Percentiles rank a stretch among this genome's conserved stretches.
phyloP scores from a whole-genome alignment of 208 protist genomes.

The Tetramitus jugosus region DNA sequence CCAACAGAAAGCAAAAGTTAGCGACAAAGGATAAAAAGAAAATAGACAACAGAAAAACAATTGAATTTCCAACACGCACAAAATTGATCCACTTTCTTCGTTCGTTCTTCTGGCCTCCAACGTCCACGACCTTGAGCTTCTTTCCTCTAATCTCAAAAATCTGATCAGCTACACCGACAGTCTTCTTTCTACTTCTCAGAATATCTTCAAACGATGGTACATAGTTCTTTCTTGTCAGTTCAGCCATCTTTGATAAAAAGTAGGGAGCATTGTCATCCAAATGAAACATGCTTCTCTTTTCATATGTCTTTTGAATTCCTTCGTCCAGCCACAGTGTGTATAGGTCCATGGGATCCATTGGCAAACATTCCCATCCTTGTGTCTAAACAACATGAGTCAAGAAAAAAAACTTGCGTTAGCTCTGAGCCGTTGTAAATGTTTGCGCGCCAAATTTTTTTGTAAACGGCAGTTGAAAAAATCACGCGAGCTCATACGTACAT shows the following conservation, averaged over 20 bases:
- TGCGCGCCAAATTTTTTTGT: too few relatives aligned
- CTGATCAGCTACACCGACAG: neutral
- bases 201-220: neutral
- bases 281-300: slow-evolving; percentile 44
- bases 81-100: neutral
- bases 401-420: too few relatives aligned
- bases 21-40: too few relatives aligned
- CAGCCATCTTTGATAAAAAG: slow-evolving; percentile 28
- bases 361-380: too few relatives aligned
- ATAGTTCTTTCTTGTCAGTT: neutral
- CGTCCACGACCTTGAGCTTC: slow-evolving; percentile 37
- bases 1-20: neutral
- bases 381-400: too few relatives aligned
- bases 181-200: neutral
- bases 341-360: neutral
- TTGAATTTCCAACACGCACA: neutral
- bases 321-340: slow-evolving; percentile 41
- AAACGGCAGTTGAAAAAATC: too few relatives aligned
- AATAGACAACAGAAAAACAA: too few relatives aligned
- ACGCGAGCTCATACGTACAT: too few relatives aligned
- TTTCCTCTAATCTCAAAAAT: slow-evolving; percentile 30
- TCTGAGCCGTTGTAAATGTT: too few relatives aligned
- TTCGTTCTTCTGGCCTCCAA: slow-evolving; percentile 1
- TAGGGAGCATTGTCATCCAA: slow-evolving; percentile 33
- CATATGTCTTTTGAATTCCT: slow-evolving; percentile 40